These are phyloP conservation scores for Chenopodium formosanum DNA, from an alignment of 148 eudicot genomes.

Conservation along the genomic window DNA sequence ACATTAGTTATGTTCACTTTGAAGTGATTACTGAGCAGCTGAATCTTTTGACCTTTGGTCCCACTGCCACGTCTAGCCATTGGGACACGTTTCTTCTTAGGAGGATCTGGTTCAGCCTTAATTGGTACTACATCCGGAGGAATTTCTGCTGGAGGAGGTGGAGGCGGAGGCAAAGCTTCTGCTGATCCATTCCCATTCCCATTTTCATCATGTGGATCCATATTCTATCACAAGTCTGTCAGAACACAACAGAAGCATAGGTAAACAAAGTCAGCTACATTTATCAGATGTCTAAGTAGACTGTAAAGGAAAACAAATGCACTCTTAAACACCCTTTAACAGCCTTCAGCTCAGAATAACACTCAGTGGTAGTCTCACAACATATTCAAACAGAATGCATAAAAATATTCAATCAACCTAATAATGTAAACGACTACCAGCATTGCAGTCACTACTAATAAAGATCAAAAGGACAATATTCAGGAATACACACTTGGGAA, in stretches of 20 bases:
- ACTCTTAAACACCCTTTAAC: too few species aligned
- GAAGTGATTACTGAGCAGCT: constrained; percentile 76
- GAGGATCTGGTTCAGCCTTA: constrained; percentile 40
- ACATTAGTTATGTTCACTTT: constrained; percentile 67
- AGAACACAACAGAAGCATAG: not conserved
- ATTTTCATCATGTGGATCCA: constrained; percentile 27
- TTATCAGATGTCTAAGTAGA: not conserved
- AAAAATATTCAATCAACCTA: too few species aligned
- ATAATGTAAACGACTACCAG: too few species aligned
- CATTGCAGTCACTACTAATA: too few species aligned
- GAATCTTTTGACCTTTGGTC: constrained; percentile 61
- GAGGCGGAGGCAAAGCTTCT: constrained; percentile 78
- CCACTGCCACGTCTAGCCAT: constrained; percentile 71
- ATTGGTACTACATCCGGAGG: constrained; percentile 60
- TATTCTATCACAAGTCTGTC: constrained; percentile 3
- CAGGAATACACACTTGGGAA: too few species aligned
- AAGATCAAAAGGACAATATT: too few species aligned
- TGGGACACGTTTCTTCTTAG: constrained; percentile 62
- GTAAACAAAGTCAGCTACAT: not conserved
- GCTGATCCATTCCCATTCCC: constrained; percentile 41
- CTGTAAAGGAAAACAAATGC: not conserved
- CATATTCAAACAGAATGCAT: too few species aligned
- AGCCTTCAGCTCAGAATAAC: too few species aligned
- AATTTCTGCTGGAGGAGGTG: constrained; percentile 44
- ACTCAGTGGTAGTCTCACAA: too few species aligned